phyloP scores from a whole-genome alignment of 2,329 filamentous ascomycete species.

The Ascochyta pisi region DNA sequence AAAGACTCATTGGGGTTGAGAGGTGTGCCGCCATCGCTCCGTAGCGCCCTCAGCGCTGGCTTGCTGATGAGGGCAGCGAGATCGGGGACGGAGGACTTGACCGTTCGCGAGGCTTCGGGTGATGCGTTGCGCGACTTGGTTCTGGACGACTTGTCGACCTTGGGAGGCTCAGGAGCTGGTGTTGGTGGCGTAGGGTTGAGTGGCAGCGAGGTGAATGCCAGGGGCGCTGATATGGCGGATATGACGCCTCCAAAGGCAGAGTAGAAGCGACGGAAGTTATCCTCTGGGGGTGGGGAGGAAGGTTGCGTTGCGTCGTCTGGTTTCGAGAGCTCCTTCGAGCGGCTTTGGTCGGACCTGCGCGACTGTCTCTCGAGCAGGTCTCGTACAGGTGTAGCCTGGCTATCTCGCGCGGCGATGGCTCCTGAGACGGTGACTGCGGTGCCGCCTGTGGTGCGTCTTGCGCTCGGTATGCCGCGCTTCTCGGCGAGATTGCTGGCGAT shows the following conservation, averaged over 20 bases:
- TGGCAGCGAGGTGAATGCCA: conserved; percentile 92
- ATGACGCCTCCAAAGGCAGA: conserved; percentile 88
- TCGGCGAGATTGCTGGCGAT: conserved; percentile 89
- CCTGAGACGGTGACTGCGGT: conserved; percentile 78
- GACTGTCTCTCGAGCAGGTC: conserved; percentile 45
- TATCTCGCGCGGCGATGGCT: conserved; percentile 64
- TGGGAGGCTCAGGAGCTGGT: conserved; percentile 36
- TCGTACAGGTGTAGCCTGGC: conserved; percentile 40
- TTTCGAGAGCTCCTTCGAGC: conserved; percentile 22
- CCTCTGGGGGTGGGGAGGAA: conserved; percentile 60
- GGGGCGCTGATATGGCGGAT: conserved; percentile 84
- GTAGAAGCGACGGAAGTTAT: conserved; percentile 90
- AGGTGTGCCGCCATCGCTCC: conserved; percentile 66
- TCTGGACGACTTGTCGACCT: conserved; percentile 31
- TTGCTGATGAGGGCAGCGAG: conserved; percentile 83
- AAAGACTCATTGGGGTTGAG: conserved; percentile 62
- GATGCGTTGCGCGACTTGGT: conserved; percentile 33
- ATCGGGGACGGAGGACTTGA: conserved; percentile 69
- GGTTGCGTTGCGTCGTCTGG: conserved; percentile 23
- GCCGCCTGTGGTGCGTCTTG: conserved; percentile 67
- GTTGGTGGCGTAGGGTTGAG: conserved; percentile 55
- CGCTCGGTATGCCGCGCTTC: conserved; percentile 74
- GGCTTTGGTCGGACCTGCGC: conserved; percentile 32
- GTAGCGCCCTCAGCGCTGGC: conserved; percentile 80
- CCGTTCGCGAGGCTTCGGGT: conserved; percentile 39